Conservation (phyloP, 2,329 filamentous ascomycete genomes). For the Pezicula carpinea region DNA sequence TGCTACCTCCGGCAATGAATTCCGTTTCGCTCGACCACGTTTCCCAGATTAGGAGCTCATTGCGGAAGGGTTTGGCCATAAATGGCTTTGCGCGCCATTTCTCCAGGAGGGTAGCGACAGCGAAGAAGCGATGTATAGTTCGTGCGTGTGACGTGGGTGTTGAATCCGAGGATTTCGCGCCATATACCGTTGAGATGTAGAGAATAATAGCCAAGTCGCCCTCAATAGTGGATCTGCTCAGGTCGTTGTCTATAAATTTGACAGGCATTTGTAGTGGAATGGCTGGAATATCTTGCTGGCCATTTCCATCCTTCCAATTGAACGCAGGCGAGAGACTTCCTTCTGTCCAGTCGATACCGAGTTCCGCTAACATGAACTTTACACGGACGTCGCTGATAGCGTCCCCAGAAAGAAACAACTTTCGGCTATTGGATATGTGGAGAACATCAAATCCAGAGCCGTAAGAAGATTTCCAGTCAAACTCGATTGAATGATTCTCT, state of each 20-base stretch:
- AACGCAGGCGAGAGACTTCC: slow-evolving; percentile 22
- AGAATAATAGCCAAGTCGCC: slow-evolving; percentile 51
- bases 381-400: slow-evolving; percentile 44
- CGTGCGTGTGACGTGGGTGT: slow-evolving; percentile 14
- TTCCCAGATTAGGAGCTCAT: slow-evolving; percentile 26
- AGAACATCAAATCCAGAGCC: slow-evolving; percentile 81
- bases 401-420: slow-evolving; percentile 46
- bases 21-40: slow-evolving; percentile 14
- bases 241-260: slow-evolving; percentile 53
- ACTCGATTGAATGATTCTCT: slow-evolving; percentile 72
- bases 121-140: slow-evolving; percentile 21
- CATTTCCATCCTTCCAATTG: slow-evolving; percentile 23
- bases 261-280: slow-evolving; percentile 30
- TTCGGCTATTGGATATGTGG: slow-evolving; percentile 44
- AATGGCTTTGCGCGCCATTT: slow-evolving; percentile 20
- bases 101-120: slow-evolving; percentile 15
- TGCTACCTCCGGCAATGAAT: slow-evolving; percentile 40
- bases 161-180: slow-evolving; percentile 20
- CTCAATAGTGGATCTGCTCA: slow-evolving; percentile 38
- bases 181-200: slow-evolving; percentile 55
- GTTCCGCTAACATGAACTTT: slow-evolving; percentile 44
- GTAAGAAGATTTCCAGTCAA: slow-evolving; percentile 73
- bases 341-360: slow-evolving; percentile 36
- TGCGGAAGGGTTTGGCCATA: slow-evolving; percentile 15
- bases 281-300: slow-evolving; percentile 10